Conservation (phyloP, 1,139 yeast genomes). For the Geotrichum bryndzae region DNA sequence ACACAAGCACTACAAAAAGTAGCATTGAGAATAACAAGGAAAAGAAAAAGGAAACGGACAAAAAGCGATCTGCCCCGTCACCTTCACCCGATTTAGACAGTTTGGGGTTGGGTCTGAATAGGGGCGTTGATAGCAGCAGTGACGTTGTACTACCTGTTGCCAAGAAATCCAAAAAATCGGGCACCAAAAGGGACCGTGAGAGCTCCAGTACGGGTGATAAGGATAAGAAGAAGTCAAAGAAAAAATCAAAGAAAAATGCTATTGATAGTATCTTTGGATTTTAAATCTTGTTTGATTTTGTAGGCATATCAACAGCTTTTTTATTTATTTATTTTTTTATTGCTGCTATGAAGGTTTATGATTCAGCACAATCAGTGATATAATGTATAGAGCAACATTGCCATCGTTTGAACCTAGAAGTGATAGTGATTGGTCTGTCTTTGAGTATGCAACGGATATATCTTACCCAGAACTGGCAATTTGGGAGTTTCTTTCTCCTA, state of each 20-base stretch:
- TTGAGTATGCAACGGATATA: too few species aligned
- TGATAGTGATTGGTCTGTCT: too few species aligned
- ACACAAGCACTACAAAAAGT: not conserved
- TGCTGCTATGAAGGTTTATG: too few species aligned
- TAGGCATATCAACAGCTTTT: not conserved
- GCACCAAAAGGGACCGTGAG: not conserved
- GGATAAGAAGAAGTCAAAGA: constrained; percentile 8
- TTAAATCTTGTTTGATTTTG: not conserved
- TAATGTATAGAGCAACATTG: too few species aligned
- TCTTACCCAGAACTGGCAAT: too few species aligned
- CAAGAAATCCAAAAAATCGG: not conserved
- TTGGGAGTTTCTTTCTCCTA: too few species aligned
- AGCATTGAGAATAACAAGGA: not conserved
- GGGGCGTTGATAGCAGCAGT: not conserved
- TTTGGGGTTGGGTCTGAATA: not conserved
- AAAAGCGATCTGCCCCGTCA: not conserved
- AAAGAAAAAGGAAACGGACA: not conserved
- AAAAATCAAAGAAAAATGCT: constrained; percentile 13
- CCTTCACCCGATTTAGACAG: not conserved
- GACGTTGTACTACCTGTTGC: not conserved
- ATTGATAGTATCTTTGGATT: constrained; percentile 14
- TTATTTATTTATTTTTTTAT: not conserved
- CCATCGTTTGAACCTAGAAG: too few species aligned
- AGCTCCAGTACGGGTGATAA: not conserved
- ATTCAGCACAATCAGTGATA: too few species aligned